Evolutionary conservation across 139 green algal species (phyloP).

Genomic region (Chlorella ohadii): DNA sequence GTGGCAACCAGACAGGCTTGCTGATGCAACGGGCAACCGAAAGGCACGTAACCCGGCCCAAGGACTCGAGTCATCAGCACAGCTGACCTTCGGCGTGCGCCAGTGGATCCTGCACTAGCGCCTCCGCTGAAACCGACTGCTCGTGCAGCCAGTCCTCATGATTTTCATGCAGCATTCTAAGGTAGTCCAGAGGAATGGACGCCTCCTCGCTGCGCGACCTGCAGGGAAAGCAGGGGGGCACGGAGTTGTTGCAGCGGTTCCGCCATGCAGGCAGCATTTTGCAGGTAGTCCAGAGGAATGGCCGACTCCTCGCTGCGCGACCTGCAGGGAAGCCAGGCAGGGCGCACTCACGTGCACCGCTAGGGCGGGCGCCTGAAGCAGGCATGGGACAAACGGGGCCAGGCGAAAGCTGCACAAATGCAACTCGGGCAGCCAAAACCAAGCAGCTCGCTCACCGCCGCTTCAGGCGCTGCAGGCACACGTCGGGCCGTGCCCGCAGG

Average conservation of each 20-base stretch:
- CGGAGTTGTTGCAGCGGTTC: not conserved
- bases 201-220: conserved; percentile 67
- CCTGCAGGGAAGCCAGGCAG: conserved; percentile 49
- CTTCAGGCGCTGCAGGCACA: conserved; percentile 79
- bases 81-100: too few species aligned
- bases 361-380: too few species aligned
- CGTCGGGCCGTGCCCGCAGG: conserved; percentile 77
- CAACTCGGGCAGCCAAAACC: not conserved
- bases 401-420: too few species aligned
- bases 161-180: conserved; percentile 87
- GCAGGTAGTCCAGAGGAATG: conserved; percentile 84
- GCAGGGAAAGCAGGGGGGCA: conserved; percentile 48
- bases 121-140: too few species aligned
- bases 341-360: too few species aligned
- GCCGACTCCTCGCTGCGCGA: conserved; percentile 63
- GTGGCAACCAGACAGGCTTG: too few species aligned
- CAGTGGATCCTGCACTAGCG: too few species aligned
- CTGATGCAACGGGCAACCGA: too few species aligned
- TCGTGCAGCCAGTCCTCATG: conserved; percentile 90
- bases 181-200: conserved; percentile 76
- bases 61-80: too few species aligned
- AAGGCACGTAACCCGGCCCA: too few species aligned
- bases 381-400: too few species aligned
- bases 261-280: conserved; percentile 84
- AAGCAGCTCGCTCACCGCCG: conserved; percentile 38